Conservation (phyloP, 2,329 filamentous ascomycete genomes). For the Tolypocladium cylindrosporum region DNA sequence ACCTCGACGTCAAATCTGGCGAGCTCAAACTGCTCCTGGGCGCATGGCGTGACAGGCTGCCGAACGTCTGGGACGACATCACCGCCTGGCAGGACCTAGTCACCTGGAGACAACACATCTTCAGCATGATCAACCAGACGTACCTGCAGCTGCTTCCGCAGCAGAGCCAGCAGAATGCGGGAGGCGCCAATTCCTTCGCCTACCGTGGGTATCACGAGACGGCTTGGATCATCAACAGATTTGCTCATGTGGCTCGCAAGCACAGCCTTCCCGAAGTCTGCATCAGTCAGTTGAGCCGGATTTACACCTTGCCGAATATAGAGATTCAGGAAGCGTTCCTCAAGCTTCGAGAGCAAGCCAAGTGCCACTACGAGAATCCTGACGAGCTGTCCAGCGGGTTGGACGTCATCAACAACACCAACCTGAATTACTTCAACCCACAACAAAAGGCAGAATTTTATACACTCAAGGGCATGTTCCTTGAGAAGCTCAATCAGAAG, state of each 20-base stretch:
- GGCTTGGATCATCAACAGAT: constrained; percentile 99
- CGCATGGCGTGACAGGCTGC: constrained; percentile 89
- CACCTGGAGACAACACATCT: constrained; percentile 99
- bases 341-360: constrained; percentile 95
- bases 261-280: constrained; percentile 95
- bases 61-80: constrained; percentile 99
- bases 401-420: constrained; percentile 99
- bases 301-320: constrained; percentile 97
- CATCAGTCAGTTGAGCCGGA: constrained; percentile 91
- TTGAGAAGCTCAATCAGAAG: constrained; percentile 85
- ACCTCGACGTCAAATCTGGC: constrained; percentile 87
- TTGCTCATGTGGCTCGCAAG: constrained; percentile 94
- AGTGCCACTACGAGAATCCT: constrained; percentile 95
- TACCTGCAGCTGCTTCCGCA: constrained; percentile 79
- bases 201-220: constrained; percentile 98
- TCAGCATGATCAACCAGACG: constrained; percentile 89
- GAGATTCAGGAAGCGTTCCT: constrained; percentile 99
- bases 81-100: constrained; percentile 98
- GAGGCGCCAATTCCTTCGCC: constrained; percentile 78
- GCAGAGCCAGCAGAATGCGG: constrained; percentile 64
- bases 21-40: constrained; percentile 90
- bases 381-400: constrained; percentile 85
- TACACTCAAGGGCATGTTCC: constrained; percentile 98
- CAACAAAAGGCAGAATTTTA: constrained; percentile 99
- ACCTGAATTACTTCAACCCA: constrained; percentile 93